Conservation (phyloP, 129 eudicot genomes). For the Apium graveolens region DNA sequence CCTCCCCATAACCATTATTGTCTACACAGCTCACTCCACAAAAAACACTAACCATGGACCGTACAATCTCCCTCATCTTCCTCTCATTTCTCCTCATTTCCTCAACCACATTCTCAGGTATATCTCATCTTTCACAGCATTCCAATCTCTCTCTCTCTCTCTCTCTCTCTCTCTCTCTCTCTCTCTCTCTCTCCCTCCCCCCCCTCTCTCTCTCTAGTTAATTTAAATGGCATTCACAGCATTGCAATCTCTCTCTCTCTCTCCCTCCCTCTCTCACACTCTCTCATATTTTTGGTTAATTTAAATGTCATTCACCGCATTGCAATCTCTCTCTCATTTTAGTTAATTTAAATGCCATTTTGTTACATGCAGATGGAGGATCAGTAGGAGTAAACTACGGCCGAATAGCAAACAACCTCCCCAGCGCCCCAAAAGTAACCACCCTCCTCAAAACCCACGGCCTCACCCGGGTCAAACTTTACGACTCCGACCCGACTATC, state of each 20-base stretch:
- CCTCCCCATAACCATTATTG: neutral
- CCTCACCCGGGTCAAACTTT: constrained; percentile 58
- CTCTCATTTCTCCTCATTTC: constrained; percentile 26
- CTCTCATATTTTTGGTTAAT: too few species aligned
- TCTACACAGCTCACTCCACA: neutral
- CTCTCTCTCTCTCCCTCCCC: too few species aligned
- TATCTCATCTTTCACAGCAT: neutral
- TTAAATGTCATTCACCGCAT: neutral
- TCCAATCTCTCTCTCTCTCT: too few species aligned
- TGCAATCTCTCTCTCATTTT: neutral
- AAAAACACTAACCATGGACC: constrained; percentile 22
- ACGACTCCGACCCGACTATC: constrained; percentile 79
- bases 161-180: too few species aligned
- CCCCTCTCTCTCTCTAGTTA: too few species aligned
- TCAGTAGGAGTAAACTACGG: constrained; percentile 87
- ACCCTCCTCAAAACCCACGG: constrained; percentile 64
- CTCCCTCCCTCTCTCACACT: too few species aligned
- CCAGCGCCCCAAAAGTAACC: constrained; percentile 57
- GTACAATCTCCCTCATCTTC: constrained; percentile 3
- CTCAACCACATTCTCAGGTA: constrained; percentile 16
- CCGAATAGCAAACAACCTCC: constrained; percentile 68
- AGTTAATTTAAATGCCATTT: neutral
- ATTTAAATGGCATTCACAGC: neutral
- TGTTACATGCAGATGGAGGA: constrained; percentile 52
- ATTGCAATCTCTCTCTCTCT: neutral